A percentile compares a stretch with the other conserved stretches of the same genome.
Conservation (phyloP, 176 grass and related monocot genomes). For the Tillandsia leiboldiana region DNA sequence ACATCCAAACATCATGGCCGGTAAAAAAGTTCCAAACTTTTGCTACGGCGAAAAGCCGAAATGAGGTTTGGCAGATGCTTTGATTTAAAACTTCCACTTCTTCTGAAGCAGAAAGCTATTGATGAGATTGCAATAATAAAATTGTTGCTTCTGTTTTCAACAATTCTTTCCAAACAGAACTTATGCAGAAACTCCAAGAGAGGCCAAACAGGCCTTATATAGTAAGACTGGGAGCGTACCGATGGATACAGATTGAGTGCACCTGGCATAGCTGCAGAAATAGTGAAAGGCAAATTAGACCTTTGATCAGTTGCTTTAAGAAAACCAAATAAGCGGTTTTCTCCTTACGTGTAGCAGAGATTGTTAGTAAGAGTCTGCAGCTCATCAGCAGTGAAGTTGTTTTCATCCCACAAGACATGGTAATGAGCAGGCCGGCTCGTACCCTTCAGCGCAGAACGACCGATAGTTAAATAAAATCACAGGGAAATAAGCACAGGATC, state of each 20-base stretch:
- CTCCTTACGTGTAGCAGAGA: conserved; percentile 80
- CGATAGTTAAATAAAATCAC: not conserved
- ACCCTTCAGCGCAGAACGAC: conserved; percentile 21
- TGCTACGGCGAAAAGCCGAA: no score
- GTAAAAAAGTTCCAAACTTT: no score
- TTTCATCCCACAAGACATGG: conserved; percentile 74
- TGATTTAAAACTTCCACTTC: no score
- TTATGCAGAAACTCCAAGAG: not conserved
- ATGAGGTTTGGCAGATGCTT: no score
- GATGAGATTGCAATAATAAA: no score
- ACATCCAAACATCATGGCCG: no score
- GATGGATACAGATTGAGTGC: conserved; percentile 80
- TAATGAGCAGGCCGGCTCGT: conserved; percentile 93
- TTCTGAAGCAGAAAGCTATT: not conserved
- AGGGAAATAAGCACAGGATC: not conserved
- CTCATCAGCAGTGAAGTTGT: conserved; percentile 75
- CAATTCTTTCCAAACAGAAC: not conserved
- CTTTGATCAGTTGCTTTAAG: not conserved
- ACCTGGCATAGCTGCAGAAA: conserved; percentile 62
- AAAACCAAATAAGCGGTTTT: not conserved
- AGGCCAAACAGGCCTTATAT: not conserved
- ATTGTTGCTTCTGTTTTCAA: no score
- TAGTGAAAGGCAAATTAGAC: conserved; percentile 6
- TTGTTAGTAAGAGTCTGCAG: conserved; percentile 86
- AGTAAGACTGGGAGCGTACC: conserved; percentile 28